A percentile compares a stretch with the other conserved stretches of the same genome.
phyloP scores from a whole-genome alignment of 108 stramenopile species.

The Schizochytrium sp. region DNA sequence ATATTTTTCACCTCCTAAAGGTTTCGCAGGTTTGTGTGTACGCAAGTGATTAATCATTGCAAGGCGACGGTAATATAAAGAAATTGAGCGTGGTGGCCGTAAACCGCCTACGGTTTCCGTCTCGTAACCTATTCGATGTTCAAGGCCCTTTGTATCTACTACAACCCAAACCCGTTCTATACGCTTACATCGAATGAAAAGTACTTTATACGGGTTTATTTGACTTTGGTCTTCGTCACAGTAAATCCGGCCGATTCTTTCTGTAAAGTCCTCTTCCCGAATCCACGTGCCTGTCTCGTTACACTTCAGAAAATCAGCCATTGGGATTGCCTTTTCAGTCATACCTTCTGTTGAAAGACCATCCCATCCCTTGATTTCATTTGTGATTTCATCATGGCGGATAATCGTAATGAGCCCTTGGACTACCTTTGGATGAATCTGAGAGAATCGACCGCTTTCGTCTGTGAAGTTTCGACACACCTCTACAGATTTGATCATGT shows the following conservation, averaged over 20 bases:
- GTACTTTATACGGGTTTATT: conserved; percentile 5
- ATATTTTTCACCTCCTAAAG: no score
- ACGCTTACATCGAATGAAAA: conserved; percentile 16
- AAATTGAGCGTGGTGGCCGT: conserved; percentile 24
- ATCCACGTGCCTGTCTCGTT: conserved; percentile 36
- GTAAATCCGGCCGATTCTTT: conserved; percentile 34
- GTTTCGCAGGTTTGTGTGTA: neutral
- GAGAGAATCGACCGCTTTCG: neutral
- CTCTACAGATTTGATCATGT: conserved; percentile 31
- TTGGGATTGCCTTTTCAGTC: conserved; percentile 2
- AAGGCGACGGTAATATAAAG: conserved; percentile 44
- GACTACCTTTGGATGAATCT: neutral
- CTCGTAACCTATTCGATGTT: neutral
- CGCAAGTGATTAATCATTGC: neutral
- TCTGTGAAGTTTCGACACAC: conserved; percentile 20
- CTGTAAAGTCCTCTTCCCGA: conserved; percentile 20
- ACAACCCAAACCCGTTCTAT: conserved; percentile 6
- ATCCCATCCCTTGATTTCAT: conserved; percentile 56
- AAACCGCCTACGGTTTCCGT: neutral
- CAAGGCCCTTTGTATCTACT: neutral
- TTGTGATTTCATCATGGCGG: conserved; percentile 53
- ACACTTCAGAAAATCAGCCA: conserved; percentile 36
- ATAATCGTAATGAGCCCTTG: conserved; percentile 12
- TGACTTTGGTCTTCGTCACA: neutral
- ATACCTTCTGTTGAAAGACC: neutral